These are phyloP conservation scores for Incumbomyces lentus DNA, from an alignment of 2,329 filamentous ascomycete species.

Conservation along the genomic window DNA sequence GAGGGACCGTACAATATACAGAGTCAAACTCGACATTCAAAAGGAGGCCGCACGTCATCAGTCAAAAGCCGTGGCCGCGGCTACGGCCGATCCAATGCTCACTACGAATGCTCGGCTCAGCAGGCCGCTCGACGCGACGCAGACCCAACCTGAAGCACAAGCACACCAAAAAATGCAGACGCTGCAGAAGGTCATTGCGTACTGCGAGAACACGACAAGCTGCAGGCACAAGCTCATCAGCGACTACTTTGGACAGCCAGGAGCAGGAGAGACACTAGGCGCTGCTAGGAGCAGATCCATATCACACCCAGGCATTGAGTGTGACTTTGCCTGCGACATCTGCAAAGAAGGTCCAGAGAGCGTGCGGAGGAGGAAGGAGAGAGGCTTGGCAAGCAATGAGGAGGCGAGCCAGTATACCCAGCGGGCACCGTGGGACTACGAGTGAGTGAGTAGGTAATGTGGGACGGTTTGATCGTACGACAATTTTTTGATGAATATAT, in stretches of 20 bases:
- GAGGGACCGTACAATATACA: conserved; percentile 57
- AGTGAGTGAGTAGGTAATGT: too few species aligned
- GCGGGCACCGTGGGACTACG: conserved; percentile 19
- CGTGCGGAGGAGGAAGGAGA: conserved; percentile 46
- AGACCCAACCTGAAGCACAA: conserved; percentile 27
- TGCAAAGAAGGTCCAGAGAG: conserved; percentile 55
- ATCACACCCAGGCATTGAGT: conserved; percentile 33
- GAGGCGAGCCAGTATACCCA: conserved; percentile 24
- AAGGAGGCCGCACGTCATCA: conserved; percentile 23
- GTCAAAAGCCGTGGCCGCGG: conserved; percentile 29
- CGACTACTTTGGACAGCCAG: conserved; percentile 56
- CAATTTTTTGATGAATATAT: too few species aligned
- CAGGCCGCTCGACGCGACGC: background rate
- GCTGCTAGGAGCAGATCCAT: conserved; percentile 12
- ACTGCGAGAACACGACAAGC: conserved; percentile 64
- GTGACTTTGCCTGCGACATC: conserved; percentile 68
- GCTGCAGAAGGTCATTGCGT: conserved; percentile 59
- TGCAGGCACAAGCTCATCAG: conserved; percentile 71
- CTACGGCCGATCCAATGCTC: conserved; percentile 8
- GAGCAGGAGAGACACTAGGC: conserved; percentile 24
- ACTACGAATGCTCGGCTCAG: conserved; percentile 8
- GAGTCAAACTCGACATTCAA: conserved; percentile 38
- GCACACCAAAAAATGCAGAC: conserved; percentile 49
- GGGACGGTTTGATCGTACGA: background rate
- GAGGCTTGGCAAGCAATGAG: conserved; percentile 23